Base-by-base conservation (phyloP, 257 asterid species). In the Ilex asprella region DNA sequence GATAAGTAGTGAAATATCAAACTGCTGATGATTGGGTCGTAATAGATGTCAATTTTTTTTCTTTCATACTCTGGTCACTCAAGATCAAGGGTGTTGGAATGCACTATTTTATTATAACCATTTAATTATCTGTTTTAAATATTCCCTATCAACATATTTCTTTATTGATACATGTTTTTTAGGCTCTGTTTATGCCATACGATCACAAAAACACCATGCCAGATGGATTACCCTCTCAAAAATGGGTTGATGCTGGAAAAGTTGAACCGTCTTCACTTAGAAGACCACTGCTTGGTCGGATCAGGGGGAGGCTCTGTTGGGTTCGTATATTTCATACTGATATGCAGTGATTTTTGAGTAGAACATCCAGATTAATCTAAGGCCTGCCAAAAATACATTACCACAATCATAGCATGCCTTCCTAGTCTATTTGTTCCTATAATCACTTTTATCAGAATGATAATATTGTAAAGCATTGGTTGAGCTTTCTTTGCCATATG, bases 281-380 rank as follows among this genome's bases (percentile, higher is more conserved):
- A 78, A 12, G 87, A 84, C 70, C 88, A 76, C 68, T 93, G 99
- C 80, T 67, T 89, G 66, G 73, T 93, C 63, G 99, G 97, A 70
- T 93, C 99, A 56, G 99, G 99, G 35, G 99, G 97, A 83, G 99
- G 95, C 61, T 87, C 99, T 70, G 97, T 93, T 13, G 98, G 98
- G 97, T 93, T 73, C 59, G 98, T 83, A 61, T 74, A 58, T 16
- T 77, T 76, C 46, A 51, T 71, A 1, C 52, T 14, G 3, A 6
- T 49, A 49, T 4, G 54, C 54, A 12, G 2, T 4, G 14, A 49
- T 6, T 11, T 15, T 11, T 6, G 2, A 3, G 16, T 49, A n/a
- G 14, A 6, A 49, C 41, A 35, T 3, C 41, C 5, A 35, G 8
- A 4, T 35, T 35, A 35, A 35, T 35, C 41, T 35, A 35, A 35